Evolutionary conservation across 2,329 filamentous ascomycete genomes (phyloP).

Genomic region (Tolypocladium pustulatum): DNA sequence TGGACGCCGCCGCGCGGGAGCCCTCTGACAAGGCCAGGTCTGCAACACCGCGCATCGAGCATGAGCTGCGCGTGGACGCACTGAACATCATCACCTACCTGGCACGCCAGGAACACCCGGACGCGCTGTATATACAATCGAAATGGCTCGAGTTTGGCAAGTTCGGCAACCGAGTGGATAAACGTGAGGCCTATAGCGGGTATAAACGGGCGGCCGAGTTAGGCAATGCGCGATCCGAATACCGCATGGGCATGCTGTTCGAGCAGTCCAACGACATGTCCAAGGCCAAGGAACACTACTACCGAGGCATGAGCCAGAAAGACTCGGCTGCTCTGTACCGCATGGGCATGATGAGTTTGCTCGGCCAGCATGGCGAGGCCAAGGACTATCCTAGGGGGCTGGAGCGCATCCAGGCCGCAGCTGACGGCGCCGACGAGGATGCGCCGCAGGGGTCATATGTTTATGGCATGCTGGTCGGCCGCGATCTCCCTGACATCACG

Average conservation of each 20-base stretch:
- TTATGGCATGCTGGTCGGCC: conserved; percentile 85
- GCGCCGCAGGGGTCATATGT: conserved; percentile 93
- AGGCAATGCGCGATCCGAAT: conserved; percentile 81
- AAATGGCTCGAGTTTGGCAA: conserved; percentile 99
- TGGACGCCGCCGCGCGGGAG: conserved; percentile 65
- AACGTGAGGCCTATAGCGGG: conserved; percentile 83
- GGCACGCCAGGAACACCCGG: conserved; percentile 83
- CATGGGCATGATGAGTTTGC: conserved; percentile 92
- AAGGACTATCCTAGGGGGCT: conserved; percentile 73
- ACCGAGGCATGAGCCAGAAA: conserved; percentile 63
- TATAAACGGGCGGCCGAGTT: conserved; percentile 80
- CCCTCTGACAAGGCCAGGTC: conserved; percentile 44
- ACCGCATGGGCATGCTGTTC: conserved; percentile 96
- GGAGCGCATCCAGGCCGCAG: conserved; percentile 72
- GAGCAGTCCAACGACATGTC: conserved; percentile 88
- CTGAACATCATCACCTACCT: conserved; percentile 87
- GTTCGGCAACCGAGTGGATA: conserved; percentile 82
- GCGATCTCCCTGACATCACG: conserved; percentile 82
- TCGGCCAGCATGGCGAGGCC: conserved; percentile 83
- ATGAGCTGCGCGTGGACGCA: conserved; percentile 78
- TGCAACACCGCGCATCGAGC: conserved; percentile 76
- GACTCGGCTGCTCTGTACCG: conserved; percentile 84
- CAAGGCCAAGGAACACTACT: conserved; percentile 87
- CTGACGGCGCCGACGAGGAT: conserved; percentile 86
- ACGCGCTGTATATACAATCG: conserved; percentile 85